Evolutionary conservation across 352 stramenopile genomes (phyloP), one percentile per base, ranked within the genome.

Genomic region (Phytopythium aichiense): DNA sequence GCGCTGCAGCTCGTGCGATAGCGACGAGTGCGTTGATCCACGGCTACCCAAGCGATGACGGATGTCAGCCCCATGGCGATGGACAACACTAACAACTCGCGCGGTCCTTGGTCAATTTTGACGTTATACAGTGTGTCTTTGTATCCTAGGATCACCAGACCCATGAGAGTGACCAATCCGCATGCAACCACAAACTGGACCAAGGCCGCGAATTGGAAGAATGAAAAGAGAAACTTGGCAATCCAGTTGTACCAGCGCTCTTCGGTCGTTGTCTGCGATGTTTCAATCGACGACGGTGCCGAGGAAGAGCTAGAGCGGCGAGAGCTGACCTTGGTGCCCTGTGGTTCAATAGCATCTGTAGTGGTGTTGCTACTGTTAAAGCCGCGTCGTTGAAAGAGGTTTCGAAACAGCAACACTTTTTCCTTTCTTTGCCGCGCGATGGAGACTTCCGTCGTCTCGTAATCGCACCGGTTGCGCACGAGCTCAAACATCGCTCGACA

Each of bases 231-330:
- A 25, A 86, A 87, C 4, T 72, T 74, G 30, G 67, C 54, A 8
- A 89, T 69, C 81, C 81, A 93, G 43, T 74, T 73, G 62, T 87
- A 91, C 79, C 83, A 93, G 18, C 81, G 78, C 63, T 93, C 84
- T 54, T 93, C 84, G 2, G 84, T 89, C 35, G 84, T 93, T 2
- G 74, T 60, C 45, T 88, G 81, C 0, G 61, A 65, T 0, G 60
- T 66, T n/a, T 76, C 73, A 16, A 90, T 69, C n/a, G 75, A 74
- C 25, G 78, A 87, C 1, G 60, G 48, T n/a, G 63, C 63, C 4
- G 48, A 22, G 6, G 48, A 37, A 18, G 51, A 30, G 3, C 18
- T 9, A 2, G 38, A 7, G 38, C 40, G 28, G 2, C 55, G 7
- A 35, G 40, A 30, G 55, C 40, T 60, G 25, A 30, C 4, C 16